These are phyloP conservation scores for Pseudotsuga menziesii DNA, from an alignment of 75 land plant species.

Conservation along the genomic window DNA sequence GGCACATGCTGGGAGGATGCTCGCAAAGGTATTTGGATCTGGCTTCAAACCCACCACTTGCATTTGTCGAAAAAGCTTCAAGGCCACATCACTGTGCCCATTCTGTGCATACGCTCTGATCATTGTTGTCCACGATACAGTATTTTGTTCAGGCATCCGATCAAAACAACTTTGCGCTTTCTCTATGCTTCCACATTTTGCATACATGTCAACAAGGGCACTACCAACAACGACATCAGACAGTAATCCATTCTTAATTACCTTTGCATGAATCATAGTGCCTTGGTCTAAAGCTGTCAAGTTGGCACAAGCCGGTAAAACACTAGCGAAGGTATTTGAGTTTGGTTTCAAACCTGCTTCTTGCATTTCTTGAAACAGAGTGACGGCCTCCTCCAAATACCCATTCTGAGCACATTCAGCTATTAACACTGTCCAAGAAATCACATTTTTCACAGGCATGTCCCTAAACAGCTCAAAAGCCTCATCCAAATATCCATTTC, in stretches of 20 bases:
- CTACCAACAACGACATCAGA: constrained; percentile 24
- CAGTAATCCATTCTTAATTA: constrained; percentile 25
- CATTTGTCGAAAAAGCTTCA: constrained; percentile 21
- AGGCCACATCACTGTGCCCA: constrained; percentile 15
- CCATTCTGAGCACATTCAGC: constrained; percentile 41
- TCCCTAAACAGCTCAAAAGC: constrained; percentile 16
- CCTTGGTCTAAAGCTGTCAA: constrained; percentile 5
- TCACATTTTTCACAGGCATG: constrained; percentile 17
- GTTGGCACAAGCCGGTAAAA: constrained; percentile 34
- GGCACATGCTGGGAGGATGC: constrained; percentile 31
- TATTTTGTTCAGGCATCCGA: constrained; percentile 13
- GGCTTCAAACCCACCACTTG: constrained; percentile 12
- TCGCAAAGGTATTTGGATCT: constrained; percentile 13
- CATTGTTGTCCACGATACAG: constrained; percentile 34
- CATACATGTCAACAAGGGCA: constrained; percentile 41
- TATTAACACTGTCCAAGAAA: constrained; percentile 44
- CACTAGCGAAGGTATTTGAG: constrained; percentile 24
- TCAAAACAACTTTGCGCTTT: constrained; percentile 27
- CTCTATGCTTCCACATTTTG: constrained; percentile 21
- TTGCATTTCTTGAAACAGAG: constrained; percentile 12
- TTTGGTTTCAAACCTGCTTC: constrained; percentile 15
- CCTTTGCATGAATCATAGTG: constrained; percentile 19
- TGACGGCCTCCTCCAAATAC: constrained; percentile 13
- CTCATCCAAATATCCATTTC: constrained; percentile 15
- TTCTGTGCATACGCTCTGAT: constrained; percentile 25